Evolutionary conservation across 768 basidiomycete species (phyloP).

Genomic region (Termitomyces titanicus): DNA sequence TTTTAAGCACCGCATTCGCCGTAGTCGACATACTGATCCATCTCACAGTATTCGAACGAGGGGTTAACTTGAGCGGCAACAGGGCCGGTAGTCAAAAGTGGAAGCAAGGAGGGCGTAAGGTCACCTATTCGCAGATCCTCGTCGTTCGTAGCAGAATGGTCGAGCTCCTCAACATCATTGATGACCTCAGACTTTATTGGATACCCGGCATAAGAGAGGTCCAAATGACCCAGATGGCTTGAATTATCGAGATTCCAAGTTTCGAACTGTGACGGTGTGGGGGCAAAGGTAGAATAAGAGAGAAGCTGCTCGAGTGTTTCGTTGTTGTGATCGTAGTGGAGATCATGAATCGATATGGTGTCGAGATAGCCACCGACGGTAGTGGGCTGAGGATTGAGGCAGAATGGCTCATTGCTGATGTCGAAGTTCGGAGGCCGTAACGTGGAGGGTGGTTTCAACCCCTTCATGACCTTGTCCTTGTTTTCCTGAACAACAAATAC

Average conservation of each 20-base stretch:
- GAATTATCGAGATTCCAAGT: not conserved
- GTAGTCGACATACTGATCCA: constrained; percentile 15
- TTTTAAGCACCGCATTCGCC: constrained; percentile 3
- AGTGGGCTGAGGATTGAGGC: constrained; percentile 3
- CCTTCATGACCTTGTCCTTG: not conserved
- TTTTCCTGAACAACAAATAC: constrained; percentile 2
- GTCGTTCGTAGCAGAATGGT: not conserved
- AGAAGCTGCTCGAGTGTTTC: not conserved
- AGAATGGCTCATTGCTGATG: constrained; percentile 13
- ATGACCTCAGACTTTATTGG: not conserved
- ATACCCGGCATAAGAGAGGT: constrained; percentile 2
- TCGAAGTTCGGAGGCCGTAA: constrained; percentile 17
- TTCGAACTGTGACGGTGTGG: not conserved
- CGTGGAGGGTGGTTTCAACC: not conserved
- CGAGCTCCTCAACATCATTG: not conserved
- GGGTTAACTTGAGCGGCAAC: not conserved
- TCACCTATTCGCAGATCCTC: not conserved
- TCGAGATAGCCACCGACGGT: constrained; percentile 5
- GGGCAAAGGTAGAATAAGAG: not conserved
- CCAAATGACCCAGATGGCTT: not conserved
- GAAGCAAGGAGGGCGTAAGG: not conserved
- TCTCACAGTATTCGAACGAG: constrained; percentile 5
- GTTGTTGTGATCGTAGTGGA: not conserved
- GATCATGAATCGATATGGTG: not conserved
- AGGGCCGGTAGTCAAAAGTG: not conserved